Evolutionary conservation across 345 rosid species (phyloP).

Genomic region (Rhizophora mangle): DNA sequence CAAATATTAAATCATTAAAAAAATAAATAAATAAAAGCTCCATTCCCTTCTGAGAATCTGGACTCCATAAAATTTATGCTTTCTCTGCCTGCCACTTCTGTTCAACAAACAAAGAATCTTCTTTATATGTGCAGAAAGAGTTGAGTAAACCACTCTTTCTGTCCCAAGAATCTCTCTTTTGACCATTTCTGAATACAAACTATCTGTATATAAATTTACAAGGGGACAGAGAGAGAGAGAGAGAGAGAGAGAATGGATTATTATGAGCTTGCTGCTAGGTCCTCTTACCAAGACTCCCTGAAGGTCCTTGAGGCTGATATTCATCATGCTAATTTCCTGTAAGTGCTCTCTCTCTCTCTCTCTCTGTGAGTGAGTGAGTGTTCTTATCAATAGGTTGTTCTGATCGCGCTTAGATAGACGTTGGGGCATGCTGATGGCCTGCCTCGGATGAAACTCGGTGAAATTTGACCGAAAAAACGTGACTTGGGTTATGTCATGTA

Average conservation of each 20-base stretch:
- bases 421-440: neutral
- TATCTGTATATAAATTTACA: neutral
- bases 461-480: neutral
- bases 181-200: too few species aligned
- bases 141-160: neutral
- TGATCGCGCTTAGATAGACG: too few species aligned
- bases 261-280: constrained; percentile 31
- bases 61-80: neutral
- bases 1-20: too few species aligned
- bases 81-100: neutral
- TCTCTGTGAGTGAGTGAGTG: neutral
- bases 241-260: constrained; percentile 22
- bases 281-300: constrained; percentile 43
- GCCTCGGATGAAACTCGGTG: neutral
- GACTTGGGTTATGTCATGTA: neutral
- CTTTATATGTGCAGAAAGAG: neutral
- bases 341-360: neutral
- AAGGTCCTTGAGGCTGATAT: constrained; percentile 46
- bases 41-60: neutral
- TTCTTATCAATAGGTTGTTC: neutral
- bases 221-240: neutral
- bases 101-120: neutral
- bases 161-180: too few species aligned
- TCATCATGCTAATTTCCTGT: constrained; percentile 47
- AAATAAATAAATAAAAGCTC: too few species aligned